phyloP scores from a whole-genome alignment of 2,329 filamentous ascomycete genomes.

The Nakataea oryzae region DNA sequence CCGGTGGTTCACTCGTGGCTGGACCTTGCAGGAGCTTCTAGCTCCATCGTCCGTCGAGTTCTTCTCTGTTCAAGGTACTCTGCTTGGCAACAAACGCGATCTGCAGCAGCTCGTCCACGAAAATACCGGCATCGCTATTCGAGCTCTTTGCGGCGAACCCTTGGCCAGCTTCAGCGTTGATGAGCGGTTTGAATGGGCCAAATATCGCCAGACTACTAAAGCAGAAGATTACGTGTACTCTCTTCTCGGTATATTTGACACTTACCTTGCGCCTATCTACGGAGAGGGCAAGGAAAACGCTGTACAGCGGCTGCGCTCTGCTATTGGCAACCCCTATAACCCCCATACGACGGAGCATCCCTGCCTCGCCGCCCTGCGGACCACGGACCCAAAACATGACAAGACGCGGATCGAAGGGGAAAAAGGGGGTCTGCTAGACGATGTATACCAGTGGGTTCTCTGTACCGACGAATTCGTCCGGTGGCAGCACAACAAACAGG shows the following conservation, averaged over 20 bases:
- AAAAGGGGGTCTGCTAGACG: slow-evolving; percentile 21
- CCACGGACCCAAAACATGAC: slow-evolving; percentile 26
- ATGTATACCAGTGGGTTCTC: slow-evolving; percentile 25
- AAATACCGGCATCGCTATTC: slow-evolving; percentile 1
- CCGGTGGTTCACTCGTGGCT: slow-evolving; percentile 4
- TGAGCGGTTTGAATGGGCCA: slow-evolving; percentile 5
- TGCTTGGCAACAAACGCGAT: background rate
- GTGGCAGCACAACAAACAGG: slow-evolving; percentile 13
- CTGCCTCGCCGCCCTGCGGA: too few species aligned
- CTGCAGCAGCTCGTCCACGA: background rate
- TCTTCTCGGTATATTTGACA: slow-evolving; percentile 5
- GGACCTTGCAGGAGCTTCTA: slow-evolving; percentile 6
- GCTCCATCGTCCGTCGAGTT: background rate
- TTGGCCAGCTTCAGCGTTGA: background rate
- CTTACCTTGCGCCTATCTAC: slow-evolving; percentile 3
- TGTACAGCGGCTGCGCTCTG: too few species aligned
- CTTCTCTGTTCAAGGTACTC: background rate
- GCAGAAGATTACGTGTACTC: slow-evolving; percentile 6
- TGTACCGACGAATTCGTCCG: slow-evolving; percentile 12
- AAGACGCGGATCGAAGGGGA: slow-evolving; percentile 22
- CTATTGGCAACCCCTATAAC: too few species aligned
- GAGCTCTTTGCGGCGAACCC: background rate
- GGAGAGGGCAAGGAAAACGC: too few species aligned
- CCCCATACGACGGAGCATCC: too few species aligned
- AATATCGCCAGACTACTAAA: slow-evolving; percentile 2